Conservation (phyloP, 2,329 filamentous ascomycete species). For the Thyridium curvatum region DNA sequence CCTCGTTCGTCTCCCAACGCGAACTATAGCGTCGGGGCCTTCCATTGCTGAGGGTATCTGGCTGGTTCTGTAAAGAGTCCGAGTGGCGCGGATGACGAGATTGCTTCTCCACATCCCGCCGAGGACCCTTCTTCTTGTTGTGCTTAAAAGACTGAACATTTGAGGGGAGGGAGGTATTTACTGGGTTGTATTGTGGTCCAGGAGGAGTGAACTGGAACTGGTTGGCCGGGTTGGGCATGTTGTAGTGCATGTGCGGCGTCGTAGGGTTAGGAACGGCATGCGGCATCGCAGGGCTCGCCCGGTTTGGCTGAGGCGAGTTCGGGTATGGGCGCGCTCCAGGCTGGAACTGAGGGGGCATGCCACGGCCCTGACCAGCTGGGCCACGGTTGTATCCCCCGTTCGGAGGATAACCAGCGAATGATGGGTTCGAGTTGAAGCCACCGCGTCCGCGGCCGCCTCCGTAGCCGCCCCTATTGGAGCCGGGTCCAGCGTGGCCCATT, state of each 20-base stretch:
- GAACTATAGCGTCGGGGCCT: conserved; percentile 36
- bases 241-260: conserved; percentile 62
- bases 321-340: conserved; percentile 41
- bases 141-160: conserved; percentile 29
- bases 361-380: conserved; percentile 41
- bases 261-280: conserved; percentile 53
- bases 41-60: conserved; percentile 21
- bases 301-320: conserved; percentile 60
- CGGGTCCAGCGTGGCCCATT: conserved; percentile 54
- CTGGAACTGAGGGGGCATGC: conserved; percentile 37
- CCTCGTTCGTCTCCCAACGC: conserved; percentile 29
- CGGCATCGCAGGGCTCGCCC: conserved; percentile 59
- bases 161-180: conserved; percentile 42
- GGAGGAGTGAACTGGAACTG: conserved; percentile 56
- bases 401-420: conserved; percentile 39
- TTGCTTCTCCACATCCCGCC: conserved; percentile 41
- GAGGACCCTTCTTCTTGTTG: conserved; percentile 36
- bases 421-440: conserved; percentile 39
- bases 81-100: conserved; percentile 29
- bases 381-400: conserved; percentile 26
- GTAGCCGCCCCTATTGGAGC: conserved; percentile 52
- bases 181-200: conserved; percentile 49
- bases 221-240: conserved; percentile 58
- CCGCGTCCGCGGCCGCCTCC: conserved; percentile 43
- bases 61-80: conserved; percentile 28